Evolutionary conservation across 352 stramenopile species (phyloP).

Genomic region (Blastocystis sp.): DNA sequence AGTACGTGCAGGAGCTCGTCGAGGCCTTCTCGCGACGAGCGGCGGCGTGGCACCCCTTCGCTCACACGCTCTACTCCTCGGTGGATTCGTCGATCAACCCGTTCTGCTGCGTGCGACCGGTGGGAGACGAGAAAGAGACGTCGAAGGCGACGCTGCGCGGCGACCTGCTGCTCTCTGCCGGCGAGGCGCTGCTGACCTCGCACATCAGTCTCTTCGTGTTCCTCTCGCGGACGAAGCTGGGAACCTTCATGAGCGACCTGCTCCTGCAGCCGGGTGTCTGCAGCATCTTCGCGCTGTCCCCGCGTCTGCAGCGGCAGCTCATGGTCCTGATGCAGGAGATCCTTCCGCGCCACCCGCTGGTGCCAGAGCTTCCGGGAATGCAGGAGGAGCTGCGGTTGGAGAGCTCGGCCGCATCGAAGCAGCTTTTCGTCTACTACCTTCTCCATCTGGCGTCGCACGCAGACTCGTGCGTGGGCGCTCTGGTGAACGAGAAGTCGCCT

Average conservation of each 20-base stretch:
- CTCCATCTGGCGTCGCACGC: conserved; percentile 31
- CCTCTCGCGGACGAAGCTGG: neutral
- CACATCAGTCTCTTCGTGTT: conserved; percentile 15
- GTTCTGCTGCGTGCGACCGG: neutral
- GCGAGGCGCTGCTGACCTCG: conserved; percentile 24
- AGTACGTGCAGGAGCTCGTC: neutral
- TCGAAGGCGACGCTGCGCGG: neutral
- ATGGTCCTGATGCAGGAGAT: conserved; percentile 21
- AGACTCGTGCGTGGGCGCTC: neutral
- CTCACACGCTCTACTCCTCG: conserved; percentile 4
- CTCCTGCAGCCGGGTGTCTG: neutral
- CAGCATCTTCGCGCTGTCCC: neutral
- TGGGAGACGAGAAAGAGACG: conserved; percentile 10
- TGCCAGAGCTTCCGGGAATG: neutral
- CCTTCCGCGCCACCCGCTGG: neutral
- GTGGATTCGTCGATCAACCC: conserved; percentile 43
- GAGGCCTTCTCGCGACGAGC: neutral
- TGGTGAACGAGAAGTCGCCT: conserved; percentile 16
- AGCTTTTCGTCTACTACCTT: conserved; percentile 24
- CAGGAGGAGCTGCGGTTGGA: neutral
- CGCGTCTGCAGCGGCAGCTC: conserved; percentile 24
- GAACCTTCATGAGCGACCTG: neutral
- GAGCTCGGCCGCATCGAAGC: neutral
- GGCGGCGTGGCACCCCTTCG: conserved; percentile 26
- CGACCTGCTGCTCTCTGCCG: neutral